These are phyloP conservation scores for Lentinula edodes DNA, from an alignment of 768 basidiomycete species.

Conservation along the genomic window DNA sequence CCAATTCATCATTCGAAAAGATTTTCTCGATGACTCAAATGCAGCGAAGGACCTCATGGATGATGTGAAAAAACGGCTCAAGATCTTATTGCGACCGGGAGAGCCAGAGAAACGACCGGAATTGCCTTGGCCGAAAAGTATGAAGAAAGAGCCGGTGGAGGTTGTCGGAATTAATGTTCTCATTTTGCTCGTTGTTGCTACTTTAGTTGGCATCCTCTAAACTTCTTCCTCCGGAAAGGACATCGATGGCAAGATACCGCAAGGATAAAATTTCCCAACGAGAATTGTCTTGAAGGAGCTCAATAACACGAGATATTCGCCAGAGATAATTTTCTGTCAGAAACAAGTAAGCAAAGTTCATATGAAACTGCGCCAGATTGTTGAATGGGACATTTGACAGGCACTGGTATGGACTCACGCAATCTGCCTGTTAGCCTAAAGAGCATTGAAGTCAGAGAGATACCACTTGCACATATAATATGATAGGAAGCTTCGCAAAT, in stretches of 20 bases:
- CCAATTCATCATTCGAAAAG: conserved; percentile 87
- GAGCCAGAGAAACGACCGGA: conserved; percentile 95
- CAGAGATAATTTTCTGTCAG: not conserved
- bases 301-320: not conserved
- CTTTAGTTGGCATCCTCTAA: conserved; percentile 77
- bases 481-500: not conserved
- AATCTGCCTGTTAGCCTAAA: not conserved
- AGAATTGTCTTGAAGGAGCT: not conserved
- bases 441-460: not conserved
- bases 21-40: conserved; percentile 96
- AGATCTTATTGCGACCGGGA: conserved; percentile 90
- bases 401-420: not conserved
- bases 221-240: conserved; percentile 80
- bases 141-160: conserved; percentile 97
- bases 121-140: conserved; percentile 95
- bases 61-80: conserved; percentile 96
- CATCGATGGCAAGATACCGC: not conserved
- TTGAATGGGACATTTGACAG: not conserved
- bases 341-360: not conserved
- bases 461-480: not conserved
- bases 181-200: not conserved
- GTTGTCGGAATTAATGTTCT: conserved; percentile 44
- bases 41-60: conserved; percentile 98
- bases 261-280: not conserved
- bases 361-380: not conserved